Conservation (phyloP, 2,329 filamentous ascomycete species). For the Penicillium sclerotigenum region DNA sequence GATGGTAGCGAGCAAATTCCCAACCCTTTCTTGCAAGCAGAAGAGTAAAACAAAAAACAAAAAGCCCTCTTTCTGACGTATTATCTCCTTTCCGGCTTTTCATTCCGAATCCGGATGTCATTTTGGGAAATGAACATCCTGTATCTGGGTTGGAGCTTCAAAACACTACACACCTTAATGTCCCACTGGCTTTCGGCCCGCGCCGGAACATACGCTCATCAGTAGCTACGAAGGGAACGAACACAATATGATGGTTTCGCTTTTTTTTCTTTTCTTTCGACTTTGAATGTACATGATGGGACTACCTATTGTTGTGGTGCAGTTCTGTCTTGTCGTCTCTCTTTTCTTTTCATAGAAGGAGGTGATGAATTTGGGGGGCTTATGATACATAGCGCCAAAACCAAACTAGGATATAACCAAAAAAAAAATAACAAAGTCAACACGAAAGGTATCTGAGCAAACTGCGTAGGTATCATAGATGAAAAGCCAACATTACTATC, state of each 20-base stretch:
- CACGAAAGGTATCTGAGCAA: conserved; percentile 1
- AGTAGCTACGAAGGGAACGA: conserved; percentile 52
- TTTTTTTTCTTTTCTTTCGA: conserved; percentile 29
- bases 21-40: conserved; percentile 81
- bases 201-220: conserved; percentile 15
- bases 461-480: conserved; percentile 21
- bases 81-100: conserved; percentile 1
- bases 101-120: not conserved
- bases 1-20: conserved; percentile 95
- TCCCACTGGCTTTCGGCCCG: conserved; percentile 6
- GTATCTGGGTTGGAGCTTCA: not conserved
- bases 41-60: conserved; percentile 52
- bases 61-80: not conserved
- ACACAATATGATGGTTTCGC: conserved; percentile 70
- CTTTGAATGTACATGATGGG: conserved; percentile 9
- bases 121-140: not conserved
- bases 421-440: conserved; percentile 7
- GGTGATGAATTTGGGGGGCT: not conserved
- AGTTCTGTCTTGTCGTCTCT: not conserved
- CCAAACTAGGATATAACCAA: not conserved
- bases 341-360: not conserved
- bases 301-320: not conserved
- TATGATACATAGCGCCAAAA: not conserved
- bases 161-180: not conserved
- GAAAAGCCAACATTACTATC: not conserved